Conservation (phyloP, 495 filamentous ascomycete genomes). For the Pseudomonodictys pantanalensis region DNA sequence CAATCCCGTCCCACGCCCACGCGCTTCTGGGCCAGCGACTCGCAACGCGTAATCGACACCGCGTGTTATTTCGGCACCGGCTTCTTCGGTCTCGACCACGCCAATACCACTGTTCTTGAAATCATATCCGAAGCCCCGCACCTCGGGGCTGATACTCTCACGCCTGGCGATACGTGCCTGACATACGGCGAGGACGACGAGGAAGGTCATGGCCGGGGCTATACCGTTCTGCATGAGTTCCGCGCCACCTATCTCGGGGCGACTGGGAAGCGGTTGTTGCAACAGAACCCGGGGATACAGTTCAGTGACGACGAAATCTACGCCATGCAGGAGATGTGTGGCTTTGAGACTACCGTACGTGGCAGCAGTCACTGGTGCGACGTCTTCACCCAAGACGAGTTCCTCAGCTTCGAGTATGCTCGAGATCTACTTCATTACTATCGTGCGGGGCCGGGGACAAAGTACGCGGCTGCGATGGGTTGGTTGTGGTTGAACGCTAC, state of each 20-base stretch:
- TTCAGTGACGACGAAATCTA: slow-evolving; percentile 52
- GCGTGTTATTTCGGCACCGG: slow-evolving; percentile 57
- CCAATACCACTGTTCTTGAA: slow-evolving; percentile 44
- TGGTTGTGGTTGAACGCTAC: slow-evolving; percentile 64
- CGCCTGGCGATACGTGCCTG: slow-evolving; percentile 57
- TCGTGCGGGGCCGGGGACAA: slow-evolving; percentile 58
- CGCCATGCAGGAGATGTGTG: slow-evolving; percentile 63
- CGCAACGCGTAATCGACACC: slow-evolving; percentile 56
- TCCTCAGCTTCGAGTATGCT: slow-evolving; percentile 59
- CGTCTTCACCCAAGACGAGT: slow-evolving; percentile 56
- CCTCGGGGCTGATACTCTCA: slow-evolving; percentile 55
- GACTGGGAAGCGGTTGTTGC: slow-evolving; percentile 47
- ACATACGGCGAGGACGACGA: slow-evolving; percentile 49
- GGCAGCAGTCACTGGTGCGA: slow-evolving; percentile 58
- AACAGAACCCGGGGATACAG: slow-evolving; percentile 44
- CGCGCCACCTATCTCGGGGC: slow-evolving; percentile 49
- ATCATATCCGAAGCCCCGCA: slow-evolving; percentile 54
- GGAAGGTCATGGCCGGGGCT: slow-evolving; percentile 52
- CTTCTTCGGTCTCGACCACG: slow-evolving; percentile 55
- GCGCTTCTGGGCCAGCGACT: slow-evolving; percentile 56
- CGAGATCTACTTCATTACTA: slow-evolving; percentile 61
- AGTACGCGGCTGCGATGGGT: slow-evolving; percentile 57
- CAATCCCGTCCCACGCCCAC: slow-evolving; percentile 22
- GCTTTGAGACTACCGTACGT: slow-evolving; percentile 55
- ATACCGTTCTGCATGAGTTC: slow-evolving; percentile 47